Base-by-base conservation (phyloP, 2,329 filamentous ascomycete genomes). In the Zymoseptoria passerinii region DNA sequence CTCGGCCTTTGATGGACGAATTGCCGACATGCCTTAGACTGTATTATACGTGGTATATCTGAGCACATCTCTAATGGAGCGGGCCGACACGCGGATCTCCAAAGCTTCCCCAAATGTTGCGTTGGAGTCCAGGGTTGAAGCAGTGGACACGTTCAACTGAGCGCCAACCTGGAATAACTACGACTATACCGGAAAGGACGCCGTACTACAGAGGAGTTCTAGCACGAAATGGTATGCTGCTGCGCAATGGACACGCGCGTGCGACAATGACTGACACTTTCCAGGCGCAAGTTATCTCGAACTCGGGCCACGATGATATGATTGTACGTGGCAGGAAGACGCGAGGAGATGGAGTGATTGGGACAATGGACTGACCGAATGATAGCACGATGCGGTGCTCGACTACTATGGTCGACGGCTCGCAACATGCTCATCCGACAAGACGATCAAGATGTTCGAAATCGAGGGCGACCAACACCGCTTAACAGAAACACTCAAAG, bases 361-460 rank as follows among this genome's bases (percentile, higher is more conserved):
- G 16, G 2, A 28, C 16, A 16, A 35, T 28, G 59, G 23, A 61
- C 51, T 5, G 4, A 13, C 10, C 1, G 28, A 13, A 13, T 13
- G 6, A 90, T 69, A 79, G 92, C 94, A 99, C 76, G 94, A 99
- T 83, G 94, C 94, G 65, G 92, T 95, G 65, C 87, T 99, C 72
- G 94, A 99, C 76, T 99, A 97, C 81, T 99, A 97, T 76, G 94
- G 94, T 71, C 87, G 94, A 67, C 88, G 92, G 72, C 85, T 99
- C 68, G 94, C 94, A 63, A 99, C 94, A 66, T 97, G 94, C 77
- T 96, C 92, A 40, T 96, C 92, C 66, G 94, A 99, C 78, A 92
- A 94, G 74, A 97, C 92, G 52, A 95, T 99, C 80, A 97, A 97
- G 80, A 97, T 99, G 72, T 99, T 96, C 73, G 94, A 99, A 77